These are phyloP conservation scores for Eustoma russellianum DNA, from an alignment of 257 asterid species.

Conservation along the genomic window DNA sequence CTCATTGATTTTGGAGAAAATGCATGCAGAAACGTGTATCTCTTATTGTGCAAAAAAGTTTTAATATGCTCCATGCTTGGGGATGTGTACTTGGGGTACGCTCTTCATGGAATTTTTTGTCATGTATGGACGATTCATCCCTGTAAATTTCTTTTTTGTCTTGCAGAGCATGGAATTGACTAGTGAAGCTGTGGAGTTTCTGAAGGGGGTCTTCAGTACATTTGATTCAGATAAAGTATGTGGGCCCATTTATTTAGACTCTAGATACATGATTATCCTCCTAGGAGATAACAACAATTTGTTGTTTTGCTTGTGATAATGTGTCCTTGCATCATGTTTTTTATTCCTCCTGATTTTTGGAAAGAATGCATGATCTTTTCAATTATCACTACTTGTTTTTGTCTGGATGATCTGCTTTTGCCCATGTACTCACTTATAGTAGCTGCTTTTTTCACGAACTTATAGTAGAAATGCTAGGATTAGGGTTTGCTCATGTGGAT, in stretches of 20 bases:
- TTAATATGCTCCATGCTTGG: too few species aligned
- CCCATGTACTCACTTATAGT: too few species aligned
- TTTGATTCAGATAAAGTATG: constrained; percentile 84
- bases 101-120: not conserved
- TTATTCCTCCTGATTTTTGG: too few species aligned
- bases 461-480: too few species aligned
- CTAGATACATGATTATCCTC: not conserved
- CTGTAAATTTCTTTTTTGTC: constrained; percentile 14
- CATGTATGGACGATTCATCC: not conserved
- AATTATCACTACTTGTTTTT: too few species aligned
- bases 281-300: not conserved
- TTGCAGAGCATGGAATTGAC: constrained; percentile 96
- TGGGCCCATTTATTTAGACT: constrained; percentile 6
- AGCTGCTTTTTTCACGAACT: too few species aligned
- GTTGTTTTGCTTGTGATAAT: too few species aligned
- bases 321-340: too few species aligned
- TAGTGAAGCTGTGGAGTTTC: constrained; percentile 89
- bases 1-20: not conserved
- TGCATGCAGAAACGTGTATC: not conserved
- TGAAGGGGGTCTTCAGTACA: constrained; percentile 90
- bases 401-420: too few species aligned
- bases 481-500: too few species aligned
- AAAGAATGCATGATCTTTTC: too few species aligned
- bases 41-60: too few species aligned
- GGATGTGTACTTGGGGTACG: not conserved